Evolutionary conservation across 129 eudicot species (phyloP).

Genomic region (Arctium minus): DNA sequence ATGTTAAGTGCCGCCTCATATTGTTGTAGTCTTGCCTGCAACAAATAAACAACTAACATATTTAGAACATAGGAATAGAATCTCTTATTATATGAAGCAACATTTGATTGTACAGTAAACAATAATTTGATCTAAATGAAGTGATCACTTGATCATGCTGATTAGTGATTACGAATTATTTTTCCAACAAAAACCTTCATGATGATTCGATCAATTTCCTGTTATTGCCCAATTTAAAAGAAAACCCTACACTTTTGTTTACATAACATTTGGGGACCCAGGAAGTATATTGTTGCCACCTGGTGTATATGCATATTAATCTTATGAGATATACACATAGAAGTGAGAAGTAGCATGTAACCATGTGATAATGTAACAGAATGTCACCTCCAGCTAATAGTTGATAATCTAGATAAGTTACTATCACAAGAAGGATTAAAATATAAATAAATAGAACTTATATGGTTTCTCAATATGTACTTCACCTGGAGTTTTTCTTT

Average conservation of each 20-base stretch:
- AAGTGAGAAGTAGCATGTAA: neutral
- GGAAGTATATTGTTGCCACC: neutral
- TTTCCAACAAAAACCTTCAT: no score
- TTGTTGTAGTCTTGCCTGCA: conserved; percentile 71
- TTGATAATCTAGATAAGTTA: neutral
- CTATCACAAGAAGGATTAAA: neutral
- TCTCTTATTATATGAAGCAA: conserved; percentile 11
- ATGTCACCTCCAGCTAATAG: neutral
- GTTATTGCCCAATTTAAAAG: neutral
- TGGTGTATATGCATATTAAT: neutral
- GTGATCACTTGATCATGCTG: conserved; percentile 1
- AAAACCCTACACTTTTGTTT: neutral
- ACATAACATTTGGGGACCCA: neutral
- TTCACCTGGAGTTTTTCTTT: conserved; percentile 65
- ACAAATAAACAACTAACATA: conserved; percentile 3
- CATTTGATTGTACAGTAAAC: neutral
- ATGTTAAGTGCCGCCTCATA: conserved; percentile 57
- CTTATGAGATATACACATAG: neutral
- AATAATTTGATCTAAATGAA: neutral
- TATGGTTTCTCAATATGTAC: neutral
- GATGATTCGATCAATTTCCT: no score
- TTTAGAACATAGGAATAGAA: conserved; percentile 8
- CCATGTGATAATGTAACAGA: neutral
- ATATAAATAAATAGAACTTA: neutral
- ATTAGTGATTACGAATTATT: conserved; percentile 11